phyloP scores from a whole-genome alignment of 2,329 filamentous ascomycete genomes.

The Calonectria naviculata region DNA sequence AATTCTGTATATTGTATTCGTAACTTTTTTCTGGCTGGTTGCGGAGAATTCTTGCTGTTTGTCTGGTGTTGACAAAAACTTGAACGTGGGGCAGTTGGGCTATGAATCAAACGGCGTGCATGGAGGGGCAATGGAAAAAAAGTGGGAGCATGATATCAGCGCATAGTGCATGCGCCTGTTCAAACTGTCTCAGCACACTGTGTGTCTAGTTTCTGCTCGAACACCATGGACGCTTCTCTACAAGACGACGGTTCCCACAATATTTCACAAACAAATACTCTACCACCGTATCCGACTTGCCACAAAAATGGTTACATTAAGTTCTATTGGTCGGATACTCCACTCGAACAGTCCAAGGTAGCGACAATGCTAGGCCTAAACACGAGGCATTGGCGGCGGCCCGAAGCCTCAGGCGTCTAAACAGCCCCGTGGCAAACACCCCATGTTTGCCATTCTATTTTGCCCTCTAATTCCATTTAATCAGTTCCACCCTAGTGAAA shows the following conservation, averaged over 20 bases:
- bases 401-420: background rate
- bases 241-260: background rate
- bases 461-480: too few species aligned
- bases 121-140: slow-evolving; percentile 41
- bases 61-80: slow-evolving; percentile 35
- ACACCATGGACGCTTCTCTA: slow-evolving; percentile 24
- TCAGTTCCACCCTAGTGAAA: too few species aligned
- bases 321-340: too few species aligned
- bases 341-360: too few species aligned
- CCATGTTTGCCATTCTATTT: background rate
- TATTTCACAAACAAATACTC: background rate
- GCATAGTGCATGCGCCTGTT: slow-evolving; percentile 38
- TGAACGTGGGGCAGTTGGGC: slow-evolving; percentile 41
- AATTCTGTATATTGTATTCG: background rate
- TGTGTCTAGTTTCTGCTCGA: slow-evolving; percentile 29
- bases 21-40: background rate
- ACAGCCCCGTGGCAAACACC: background rate
- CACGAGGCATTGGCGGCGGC: too few species aligned
- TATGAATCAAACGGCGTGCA: slow-evolving; percentile 28
- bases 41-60: background rate
- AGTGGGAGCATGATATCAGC: slow-evolving; percentile 42
- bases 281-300: background rate
- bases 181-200: slow-evolving; percentile 23
- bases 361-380: too few species aligned
- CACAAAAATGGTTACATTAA: background rate